Percentiles rank a stretch among this genome's conserved stretches.
phyloP scores from a whole-genome alignment of 2,329 filamentous ascomycete species.

The Apiospora rasikravindrae region DNA sequence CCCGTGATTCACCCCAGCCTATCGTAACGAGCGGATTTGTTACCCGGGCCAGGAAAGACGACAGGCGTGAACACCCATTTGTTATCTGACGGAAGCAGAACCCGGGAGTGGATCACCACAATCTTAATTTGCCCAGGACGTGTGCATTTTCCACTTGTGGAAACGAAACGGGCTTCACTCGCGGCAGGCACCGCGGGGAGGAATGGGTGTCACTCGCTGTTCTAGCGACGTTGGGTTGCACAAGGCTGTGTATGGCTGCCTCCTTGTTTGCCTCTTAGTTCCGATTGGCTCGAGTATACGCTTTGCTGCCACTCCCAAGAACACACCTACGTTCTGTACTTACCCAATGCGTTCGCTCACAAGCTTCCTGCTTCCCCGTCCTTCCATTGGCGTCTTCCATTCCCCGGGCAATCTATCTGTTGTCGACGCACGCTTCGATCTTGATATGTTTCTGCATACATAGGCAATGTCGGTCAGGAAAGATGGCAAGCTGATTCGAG shows the following conservation, averaged over 20 bases:
- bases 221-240: not conserved
- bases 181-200: not conserved
- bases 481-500: not conserved
- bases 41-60: not conserved
- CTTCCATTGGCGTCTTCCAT: not conserved
- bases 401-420: not conserved
- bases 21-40: not conserved
- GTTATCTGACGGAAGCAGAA: not conserved
- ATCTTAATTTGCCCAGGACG: not conserved
- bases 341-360: slow-evolving; percentile 1
- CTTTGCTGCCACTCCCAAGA: not conserved
- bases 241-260: not conserved
- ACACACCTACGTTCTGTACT: not conserved
- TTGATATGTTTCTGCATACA: not conserved
- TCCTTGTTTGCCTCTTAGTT: not conserved
- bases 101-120: not conserved
- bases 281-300: slow-evolving; percentile 4
- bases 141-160: not conserved
- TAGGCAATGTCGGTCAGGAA: not conserved
- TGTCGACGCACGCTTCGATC: not conserved
- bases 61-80: not conserved
- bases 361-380: not conserved
- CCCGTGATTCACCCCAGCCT: not conserved
- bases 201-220: not conserved
- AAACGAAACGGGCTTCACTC: not conserved